Base-by-base conservation (phyloP, 345 rosid genomes). In the Trapa incisa region DNA sequence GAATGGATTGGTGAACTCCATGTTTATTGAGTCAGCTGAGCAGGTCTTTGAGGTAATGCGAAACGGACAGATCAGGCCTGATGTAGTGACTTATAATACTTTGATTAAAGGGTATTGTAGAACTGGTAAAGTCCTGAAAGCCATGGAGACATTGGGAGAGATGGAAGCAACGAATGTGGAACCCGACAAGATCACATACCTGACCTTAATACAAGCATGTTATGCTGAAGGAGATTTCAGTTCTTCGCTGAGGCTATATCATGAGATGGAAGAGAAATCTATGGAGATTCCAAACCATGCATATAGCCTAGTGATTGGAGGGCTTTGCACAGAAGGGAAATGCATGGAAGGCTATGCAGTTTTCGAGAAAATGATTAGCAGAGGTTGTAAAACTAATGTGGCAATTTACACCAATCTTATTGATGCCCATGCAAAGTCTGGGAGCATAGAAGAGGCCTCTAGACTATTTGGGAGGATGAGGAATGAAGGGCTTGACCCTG, bases 71-170 rank as follows among this genome's bases (percentile, higher is more conserved):
- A 75, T 87, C 68, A 70, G 79, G 57, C 95, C 95, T 0, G 96
- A 86, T 78, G 72, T 80, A 63, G 92, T 94, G 70, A 80, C 91
- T 63, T 87, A 80, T 68, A 91, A 91, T 68, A 91, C 92, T 0
- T 81, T 91, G 96, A 79, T 94, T 64, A 93, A 93, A 66, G 96
- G 99, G 58, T 89, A 86, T 67, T 81, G 91, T 75, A 85, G 85
- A 71, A 82, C 66, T 11, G 97, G 96, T 36, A 86, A 75, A 71
- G 79, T 86, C 35, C 81, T 69, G 74, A 87, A 85, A 74, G 97
- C 89, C 33, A 58, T 85, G 74, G 84, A 85, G 76, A 81, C 69
- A 66, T 75, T 91, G 61, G 81, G 82, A 69, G 82, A 68, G 64
- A 87, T 94, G 99, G 96, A 89, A 75, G 63, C n/a, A 0, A 81